phyloP scores from a whole-genome alignment of 2,329 filamentous ascomycete species.

The Leptographium lundbergii region DNA sequence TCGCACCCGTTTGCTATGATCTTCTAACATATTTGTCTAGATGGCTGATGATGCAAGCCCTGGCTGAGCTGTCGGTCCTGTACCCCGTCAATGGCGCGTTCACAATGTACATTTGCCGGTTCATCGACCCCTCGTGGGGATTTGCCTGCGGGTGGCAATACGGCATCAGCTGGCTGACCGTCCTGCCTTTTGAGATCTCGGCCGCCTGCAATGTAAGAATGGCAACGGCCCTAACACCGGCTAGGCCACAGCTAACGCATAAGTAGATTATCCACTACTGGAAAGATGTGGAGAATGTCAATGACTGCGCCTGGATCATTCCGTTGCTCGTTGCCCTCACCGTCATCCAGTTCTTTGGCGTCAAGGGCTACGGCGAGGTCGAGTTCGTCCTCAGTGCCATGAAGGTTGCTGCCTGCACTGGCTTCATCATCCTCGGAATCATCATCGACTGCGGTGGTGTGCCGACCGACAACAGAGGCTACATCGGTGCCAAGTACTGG shows the following conservation, averaged over 20 bases:
- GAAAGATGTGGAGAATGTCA: slow-evolving; percentile 28
- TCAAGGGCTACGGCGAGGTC: slow-evolving; percentile 43
- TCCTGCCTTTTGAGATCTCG: slow-evolving; percentile 40
- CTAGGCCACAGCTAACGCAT: background rate
- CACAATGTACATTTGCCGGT: slow-evolving; percentile 47
- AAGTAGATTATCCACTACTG: slow-evolving; percentile 36
- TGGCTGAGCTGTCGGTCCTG: slow-evolving; percentile 46
- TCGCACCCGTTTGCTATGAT: background rate
- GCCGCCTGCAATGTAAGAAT: slow-evolving; percentile 29
- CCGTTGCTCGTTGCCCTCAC: slow-evolving; percentile 38
- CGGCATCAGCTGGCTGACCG: slow-evolving; percentile 32
- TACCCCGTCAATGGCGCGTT: slow-evolving; percentile 52
- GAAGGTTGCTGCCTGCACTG: slow-evolving; percentile 44
- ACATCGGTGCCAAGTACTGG: slow-evolving; percentile 51
- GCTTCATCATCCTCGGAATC: slow-evolving; percentile 53
- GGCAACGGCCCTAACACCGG: background rate
- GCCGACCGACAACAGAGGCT: slow-evolving; percentile 31
- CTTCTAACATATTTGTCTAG: background rate
- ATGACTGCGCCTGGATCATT: slow-evolving; percentile 41
- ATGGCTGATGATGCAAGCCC: slow-evolving; percentile 30
- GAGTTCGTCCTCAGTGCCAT: slow-evolving; percentile 45
- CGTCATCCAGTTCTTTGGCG: slow-evolving; percentile 41
- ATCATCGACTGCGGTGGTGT: slow-evolving; percentile 45
- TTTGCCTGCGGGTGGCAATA: slow-evolving; percentile 44
- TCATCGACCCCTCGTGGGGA: slow-evolving; percentile 46